Conservation (phyloP, 305 asterid genomes). For the Stenogyne calaminthoides region DNA sequence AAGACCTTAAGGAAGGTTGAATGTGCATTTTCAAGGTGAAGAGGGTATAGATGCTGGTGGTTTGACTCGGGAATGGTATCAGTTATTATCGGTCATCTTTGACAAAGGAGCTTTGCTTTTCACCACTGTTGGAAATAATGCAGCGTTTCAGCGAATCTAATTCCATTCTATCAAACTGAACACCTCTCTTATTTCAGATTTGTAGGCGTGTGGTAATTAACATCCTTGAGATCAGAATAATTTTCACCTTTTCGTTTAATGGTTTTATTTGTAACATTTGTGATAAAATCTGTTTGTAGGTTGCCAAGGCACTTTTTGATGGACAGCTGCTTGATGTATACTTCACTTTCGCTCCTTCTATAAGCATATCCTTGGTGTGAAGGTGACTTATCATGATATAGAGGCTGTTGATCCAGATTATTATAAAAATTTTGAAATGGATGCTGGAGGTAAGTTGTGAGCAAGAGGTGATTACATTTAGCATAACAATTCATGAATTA, state of each 20-base stretch:
- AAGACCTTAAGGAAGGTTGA: constrained; percentile 92
- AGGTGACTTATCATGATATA: constrained; percentile 99
- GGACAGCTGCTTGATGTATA: constrained; percentile 97
- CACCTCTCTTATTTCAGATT: constrained; percentile 98
- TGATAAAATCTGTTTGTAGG: constrained; percentile 48
- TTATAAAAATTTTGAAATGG: constrained; percentile 97
- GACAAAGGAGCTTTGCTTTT: constrained; percentile 99
- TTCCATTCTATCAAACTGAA: constrained; percentile 98
- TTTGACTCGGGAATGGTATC: constrained; percentile 99
- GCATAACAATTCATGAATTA: constrained; percentile 14
- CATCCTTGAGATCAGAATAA: constrained; percentile 29
- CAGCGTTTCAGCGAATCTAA: constrained; percentile 97
- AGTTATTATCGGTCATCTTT: constrained; percentile 89
- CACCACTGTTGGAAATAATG: constrained; percentile 96
- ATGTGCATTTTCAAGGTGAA: constrained; percentile 99
- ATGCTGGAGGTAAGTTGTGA: constrained; percentile 90
- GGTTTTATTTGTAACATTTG: constrained; percentile 25
- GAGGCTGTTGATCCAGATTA: constrained; percentile 99
- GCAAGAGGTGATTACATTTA: constrained; percentile 18
- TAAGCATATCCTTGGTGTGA: constrained; percentile 97
- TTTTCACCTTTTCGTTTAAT: constrained; percentile 18
- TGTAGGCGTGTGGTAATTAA: constrained; percentile 95
- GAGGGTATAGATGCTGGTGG: constrained; percentile 99
- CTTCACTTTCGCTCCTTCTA: constrained; percentile 97
- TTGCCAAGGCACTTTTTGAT: constrained; percentile 97